These are phyloP conservation scores for Beauveria scarabaeidicola DNA, from an alignment of 2,329 filamentous ascomycete genomes.

Conservation along the genomic window DNA sequence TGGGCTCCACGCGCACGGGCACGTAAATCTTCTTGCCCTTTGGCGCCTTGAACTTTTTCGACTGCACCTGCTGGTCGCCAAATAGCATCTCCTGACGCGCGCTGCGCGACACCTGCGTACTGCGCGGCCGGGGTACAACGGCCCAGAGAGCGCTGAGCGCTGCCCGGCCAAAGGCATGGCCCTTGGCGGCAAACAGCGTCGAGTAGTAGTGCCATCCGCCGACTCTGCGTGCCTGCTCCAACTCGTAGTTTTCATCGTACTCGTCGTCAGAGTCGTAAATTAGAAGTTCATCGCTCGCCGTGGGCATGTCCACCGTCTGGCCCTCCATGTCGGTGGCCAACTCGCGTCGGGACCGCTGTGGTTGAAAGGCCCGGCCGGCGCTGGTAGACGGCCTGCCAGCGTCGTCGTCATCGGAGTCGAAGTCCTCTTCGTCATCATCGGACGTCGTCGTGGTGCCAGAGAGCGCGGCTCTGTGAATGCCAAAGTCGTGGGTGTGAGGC, in stretches of 20 bases:
- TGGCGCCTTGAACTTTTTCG: conserved; percentile 60
- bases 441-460: conserved; percentile 71
- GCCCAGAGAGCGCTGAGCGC: conserved; percentile 37
- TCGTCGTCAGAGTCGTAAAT: conserved; percentile 84
- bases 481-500: conserved; percentile 78
- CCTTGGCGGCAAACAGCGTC: conserved; percentile 44
- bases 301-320: conserved; percentile 58
- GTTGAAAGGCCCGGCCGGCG: conserved; percentile 27
- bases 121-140: conserved; percentile 47
- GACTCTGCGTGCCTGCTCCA: conserved; percentile 68
- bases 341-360: conserved; percentile 29
- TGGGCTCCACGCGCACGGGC: conserved; percentile 89
- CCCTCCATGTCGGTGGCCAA: conserved; percentile 66
- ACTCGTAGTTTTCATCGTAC: conserved; percentile 61
- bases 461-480: conserved; percentile 72
- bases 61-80: conserved; percentile 45
- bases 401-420: conserved; percentile 56
- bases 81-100: conserved; percentile 46
- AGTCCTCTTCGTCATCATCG: conserved; percentile 65
- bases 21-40: conserved; percentile 91
- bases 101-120: conserved; percentile 49
- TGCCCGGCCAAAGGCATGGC: conserved; percentile 32
- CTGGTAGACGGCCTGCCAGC: conserved; percentile 12
- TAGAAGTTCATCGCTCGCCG: conserved; percentile 62
- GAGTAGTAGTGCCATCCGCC: conserved; percentile 70